Percentiles rank a stretch among this genome's conserved stretches.
These are phyloP conservation scores for Ambrosiella beaveri DNA, from an alignment of 2,329 filamentous ascomycete genomes.

Conservation along the genomic window DNA sequence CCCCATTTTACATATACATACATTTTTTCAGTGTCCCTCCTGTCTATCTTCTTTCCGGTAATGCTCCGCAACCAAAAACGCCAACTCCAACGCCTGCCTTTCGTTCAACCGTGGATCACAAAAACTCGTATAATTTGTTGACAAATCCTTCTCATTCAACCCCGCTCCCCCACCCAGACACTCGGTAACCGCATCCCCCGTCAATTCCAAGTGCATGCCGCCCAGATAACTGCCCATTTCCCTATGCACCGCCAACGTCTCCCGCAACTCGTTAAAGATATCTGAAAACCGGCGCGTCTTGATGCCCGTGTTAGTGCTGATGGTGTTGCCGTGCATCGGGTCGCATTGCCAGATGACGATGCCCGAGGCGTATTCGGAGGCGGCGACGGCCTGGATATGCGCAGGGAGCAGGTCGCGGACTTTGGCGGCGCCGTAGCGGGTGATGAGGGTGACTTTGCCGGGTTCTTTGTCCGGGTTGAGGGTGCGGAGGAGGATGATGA, in stretches of 20 bases:
- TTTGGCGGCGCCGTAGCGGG: slow-evolving; percentile 70
- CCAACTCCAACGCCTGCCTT: slow-evolving; percentile 90
- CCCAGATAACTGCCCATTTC: slow-evolving; percentile 73
- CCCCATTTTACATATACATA: neutral
- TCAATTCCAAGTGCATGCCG: slow-evolving; percentile 87
- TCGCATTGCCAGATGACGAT: slow-evolving; percentile 91
- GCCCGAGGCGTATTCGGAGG: slow-evolving; percentile 44
- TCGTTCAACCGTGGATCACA: slow-evolving; percentile 93
- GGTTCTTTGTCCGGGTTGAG: slow-evolving; percentile 70
- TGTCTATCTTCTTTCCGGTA: slow-evolving; percentile 28
- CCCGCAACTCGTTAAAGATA: slow-evolving; percentile 72
- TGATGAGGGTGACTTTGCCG: slow-evolving; percentile 92
- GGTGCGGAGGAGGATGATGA: slow-evolving; percentile 62
- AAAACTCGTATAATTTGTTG: slow-evolving; percentile 84
- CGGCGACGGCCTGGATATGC: slow-evolving; percentile 79
- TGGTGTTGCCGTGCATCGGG: slow-evolving; percentile 85
- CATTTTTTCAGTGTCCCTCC: neutral
- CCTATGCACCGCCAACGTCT: slow-evolving; percentile 71
- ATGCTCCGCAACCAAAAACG: slow-evolving; percentile 80
- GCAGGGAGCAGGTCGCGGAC: slow-evolving; percentile 59
- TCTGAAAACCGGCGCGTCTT: slow-evolving; percentile 87
- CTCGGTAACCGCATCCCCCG: slow-evolving; percentile 90
- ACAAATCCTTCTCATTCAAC: slow-evolving; percentile 72
- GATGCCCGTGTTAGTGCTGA: slow-evolving; percentile 54
- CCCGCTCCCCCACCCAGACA: slow-evolving; percentile 82